Conservation (phyloP, 805 yeast genomes). For the Candida incommunis region DNA sequence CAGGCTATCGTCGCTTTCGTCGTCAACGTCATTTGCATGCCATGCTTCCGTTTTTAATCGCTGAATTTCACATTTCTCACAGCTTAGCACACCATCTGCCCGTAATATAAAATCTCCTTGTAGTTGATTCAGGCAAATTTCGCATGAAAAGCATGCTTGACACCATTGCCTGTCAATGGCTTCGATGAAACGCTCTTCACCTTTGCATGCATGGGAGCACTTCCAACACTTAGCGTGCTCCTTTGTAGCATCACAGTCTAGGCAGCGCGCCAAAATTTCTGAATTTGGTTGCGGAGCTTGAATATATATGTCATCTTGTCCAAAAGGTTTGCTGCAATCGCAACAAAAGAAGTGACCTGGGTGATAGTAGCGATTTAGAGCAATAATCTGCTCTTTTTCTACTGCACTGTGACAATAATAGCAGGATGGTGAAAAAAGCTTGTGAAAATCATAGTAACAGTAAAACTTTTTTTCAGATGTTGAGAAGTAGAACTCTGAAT, state of each 20-base stretch:
- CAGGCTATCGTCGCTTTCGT: too few relatives aligned
- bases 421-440: slow-evolving; percentile 18
- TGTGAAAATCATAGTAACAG: slow-evolving; percentile 21
- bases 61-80: slow-evolving; percentile 15
- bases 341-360: slow-evolving; percentile 20
- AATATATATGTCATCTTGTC: slow-evolving; percentile 10
- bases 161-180: slow-evolving; percentile 21
- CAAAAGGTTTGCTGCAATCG: slow-evolving; percentile 17
- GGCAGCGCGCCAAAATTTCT: slow-evolving; percentile 12
- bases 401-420: slow-evolving; percentile 18
- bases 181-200: slow-evolving; percentile 12
- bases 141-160: slow-evolving; percentile 18
- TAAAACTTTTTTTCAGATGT: slow-evolving; percentile 11
- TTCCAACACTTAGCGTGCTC: slow-evolving; percentile 20
- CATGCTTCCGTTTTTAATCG: slow-evolving; percentile 12
- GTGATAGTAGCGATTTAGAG: slow-evolving; percentile 18
- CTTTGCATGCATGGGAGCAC: slow-evolving; percentile 13
- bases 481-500: slow-evolving; percentile 12
- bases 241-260: slow-evolving; percentile 13
- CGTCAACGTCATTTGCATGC: too few relatives aligned
- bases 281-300: slow-evolving; percentile 7
- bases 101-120: slow-evolving; percentile 18
- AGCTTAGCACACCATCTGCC: slow-evolving; percentile 18
- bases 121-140: slow-evolving; percentile 17
- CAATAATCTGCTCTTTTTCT: slow-evolving; percentile 17